Conservation (phyloP, 768 basidiomycete genomes). For the Xerocomus spinulosus region DNA sequence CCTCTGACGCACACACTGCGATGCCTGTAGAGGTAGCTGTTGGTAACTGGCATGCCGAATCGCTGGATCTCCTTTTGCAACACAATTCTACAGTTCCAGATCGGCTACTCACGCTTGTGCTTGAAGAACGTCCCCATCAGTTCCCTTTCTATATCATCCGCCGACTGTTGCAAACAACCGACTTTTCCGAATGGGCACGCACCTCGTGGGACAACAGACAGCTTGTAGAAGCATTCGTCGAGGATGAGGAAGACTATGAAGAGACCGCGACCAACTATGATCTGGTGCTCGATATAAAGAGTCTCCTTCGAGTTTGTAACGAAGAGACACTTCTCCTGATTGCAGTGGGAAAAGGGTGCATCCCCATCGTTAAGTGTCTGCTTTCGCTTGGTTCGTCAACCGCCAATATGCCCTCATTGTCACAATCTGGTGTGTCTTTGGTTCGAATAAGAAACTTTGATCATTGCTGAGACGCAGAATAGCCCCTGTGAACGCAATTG, state of each 20-base stretch:
- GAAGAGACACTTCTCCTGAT: conserved; percentile 2
- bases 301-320: neutral
- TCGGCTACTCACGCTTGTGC: neutral
- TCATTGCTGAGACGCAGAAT: no score
- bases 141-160: conserved; percentile 2
- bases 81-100: no score
- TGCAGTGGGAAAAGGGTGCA: conserved; percentile 6
- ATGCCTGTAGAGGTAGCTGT: neutral
- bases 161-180: neutral
- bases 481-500: neutral
- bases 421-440: no score
- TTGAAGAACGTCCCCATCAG: neutral
- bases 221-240: conserved; percentile 2
- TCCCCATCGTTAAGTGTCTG: neutral
- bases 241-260: neutral
- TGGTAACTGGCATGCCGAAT: conserved; percentile 1
- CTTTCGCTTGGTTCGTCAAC: no score
- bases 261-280: no score
- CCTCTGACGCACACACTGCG: no score
- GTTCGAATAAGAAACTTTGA: no score
- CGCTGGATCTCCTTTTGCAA: conserved; percentile 2
- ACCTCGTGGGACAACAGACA: neutral
- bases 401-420: no score
- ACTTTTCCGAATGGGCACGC: neutral
- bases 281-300: no score